Percentiles rank a stretch among this genome's conserved stretches.
phyloP scores from a whole-genome alignment of 2,329 filamentous ascomycete species.

The Coniella lustricola region DNA sequence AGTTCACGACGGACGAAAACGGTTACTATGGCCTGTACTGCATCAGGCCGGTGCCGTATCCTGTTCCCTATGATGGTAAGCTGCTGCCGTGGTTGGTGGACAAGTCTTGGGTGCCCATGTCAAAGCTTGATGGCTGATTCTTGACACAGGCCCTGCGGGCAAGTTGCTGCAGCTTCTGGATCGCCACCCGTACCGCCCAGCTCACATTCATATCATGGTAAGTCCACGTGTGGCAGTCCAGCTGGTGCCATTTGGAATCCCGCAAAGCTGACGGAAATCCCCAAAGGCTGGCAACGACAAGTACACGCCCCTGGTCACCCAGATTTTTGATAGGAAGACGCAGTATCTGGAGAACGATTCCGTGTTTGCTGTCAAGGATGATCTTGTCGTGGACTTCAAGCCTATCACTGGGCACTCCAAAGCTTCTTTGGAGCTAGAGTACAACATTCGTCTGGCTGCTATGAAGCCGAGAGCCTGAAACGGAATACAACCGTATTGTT shows the following conservation, averaged over 20 bases:
- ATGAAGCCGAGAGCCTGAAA: background rate
- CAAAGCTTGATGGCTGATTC: slow-evolving; percentile 1
- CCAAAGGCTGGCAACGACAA: slow-evolving; percentile 15
- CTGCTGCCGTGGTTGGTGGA: background rate
- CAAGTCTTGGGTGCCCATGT: background rate
- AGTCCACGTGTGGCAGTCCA: slow-evolving; percentile 16
- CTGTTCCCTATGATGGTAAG: slow-evolving; percentile 20
- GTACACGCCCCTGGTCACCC: slow-evolving; percentile 42
- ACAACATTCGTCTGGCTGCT: slow-evolving; percentile 26
- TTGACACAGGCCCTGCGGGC: slow-evolving; percentile 42
- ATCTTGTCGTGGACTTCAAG: slow-evolving; percentile 30
- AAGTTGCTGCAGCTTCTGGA: slow-evolving; percentile 46
- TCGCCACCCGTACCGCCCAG: slow-evolving; percentile 49
- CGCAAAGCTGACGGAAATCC: background rate
- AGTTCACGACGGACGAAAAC: slow-evolving; percentile 55
- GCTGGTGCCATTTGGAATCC: too few species aligned
- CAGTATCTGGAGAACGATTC: slow-evolving; percentile 43
- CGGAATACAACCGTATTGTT: background rate
- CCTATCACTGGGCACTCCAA: slow-evolving; percentile 27
- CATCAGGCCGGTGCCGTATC: slow-evolving; percentile 43
- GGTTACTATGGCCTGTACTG: slow-evolving; percentile 55
- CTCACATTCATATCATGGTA: slow-evolving; percentile 55
- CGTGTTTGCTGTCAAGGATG: slow-evolving; percentile 33
- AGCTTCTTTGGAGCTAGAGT: slow-evolving; percentile 30
- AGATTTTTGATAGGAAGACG: slow-evolving; percentile 58